Base-by-base conservation (phyloP, 1,284 basidiomycete species). In the Rhodotorula sp. region DNA sequence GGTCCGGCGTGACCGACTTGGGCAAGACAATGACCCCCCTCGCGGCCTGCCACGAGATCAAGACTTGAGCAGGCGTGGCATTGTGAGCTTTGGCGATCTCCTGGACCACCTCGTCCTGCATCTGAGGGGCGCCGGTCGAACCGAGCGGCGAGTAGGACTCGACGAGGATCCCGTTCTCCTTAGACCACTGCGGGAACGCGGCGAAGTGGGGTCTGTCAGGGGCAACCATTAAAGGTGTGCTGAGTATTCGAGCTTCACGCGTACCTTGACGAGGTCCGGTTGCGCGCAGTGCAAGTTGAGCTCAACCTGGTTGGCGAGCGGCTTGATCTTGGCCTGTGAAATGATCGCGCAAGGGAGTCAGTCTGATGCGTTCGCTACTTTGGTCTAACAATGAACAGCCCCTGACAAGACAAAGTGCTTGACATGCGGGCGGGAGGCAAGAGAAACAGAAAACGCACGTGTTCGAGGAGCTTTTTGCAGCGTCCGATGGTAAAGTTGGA, bases 71-170 rank as follows among this genome's bases (percentile, higher is more conserved):
- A 1, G 87, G 83, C 54, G 85, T 81, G 46, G 89, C 80, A 5
- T 80, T 80, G 80, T 90, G 83, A 79, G 87, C 87, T 69, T 72
- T 51, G 14, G 76, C 76, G 46, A 78, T 74, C 60, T 83, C 83
- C 22, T 82, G 71, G 15, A 91, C 71, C 57, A 70, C 69, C 42
- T 56, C 37, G 59, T 73, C 89, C 78, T 91, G 87, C 17, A 73
- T 49, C 48, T 73, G 72, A 3, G 90, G 89, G 2, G 88, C 87
- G 76, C 87, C 85, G 6, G 87, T 86, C 29, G 89, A 91, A 14
- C 91, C 91, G 45, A 93, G 85, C 12, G 92, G 92, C 18, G 89
- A 91, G 81, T 93, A 94, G 0, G 91, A 90, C 79, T 93, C 86
- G 3, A 90, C 83, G 37, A 88, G 82, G 77, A 95, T 93, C 44